Evolutionary conservation across 2,329 filamentous ascomycete genomes (phyloP).

Genomic region (Lasiodiplodia sp.): DNA sequence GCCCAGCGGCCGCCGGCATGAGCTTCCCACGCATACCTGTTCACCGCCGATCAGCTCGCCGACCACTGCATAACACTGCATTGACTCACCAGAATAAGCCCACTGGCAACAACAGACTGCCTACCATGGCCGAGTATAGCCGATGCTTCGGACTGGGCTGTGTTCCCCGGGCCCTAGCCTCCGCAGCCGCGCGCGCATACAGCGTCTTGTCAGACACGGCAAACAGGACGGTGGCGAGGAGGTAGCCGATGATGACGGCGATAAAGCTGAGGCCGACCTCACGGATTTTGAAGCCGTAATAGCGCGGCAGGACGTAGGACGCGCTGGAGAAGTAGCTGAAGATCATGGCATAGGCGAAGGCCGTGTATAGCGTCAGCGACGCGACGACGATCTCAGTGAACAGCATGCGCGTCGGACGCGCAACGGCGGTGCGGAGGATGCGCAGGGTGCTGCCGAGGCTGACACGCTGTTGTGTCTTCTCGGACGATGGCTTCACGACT

Average conservation of each 20-base stretch:
- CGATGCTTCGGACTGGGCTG: slow-evolving; percentile 62
- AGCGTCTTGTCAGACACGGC: slow-evolving; percentile 47
- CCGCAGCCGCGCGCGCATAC: slow-evolving; percentile 36
- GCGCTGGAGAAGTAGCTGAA: slow-evolving; percentile 48
- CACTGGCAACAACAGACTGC: slow-evolving; percentile 60
- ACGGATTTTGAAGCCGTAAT: slow-evolving; percentile 41
- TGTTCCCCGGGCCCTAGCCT: neutral
- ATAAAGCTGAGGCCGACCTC: slow-evolving; percentile 45
- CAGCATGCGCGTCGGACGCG: slow-evolving; percentile 61
- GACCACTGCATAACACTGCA: no score
- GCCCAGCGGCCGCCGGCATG: slow-evolving; percentile 57
- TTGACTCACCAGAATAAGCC: slow-evolving; percentile 62
- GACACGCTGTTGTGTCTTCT: no score
- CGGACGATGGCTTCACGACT: slow-evolving; percentile 38
- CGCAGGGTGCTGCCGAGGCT: no score
- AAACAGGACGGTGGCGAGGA: slow-evolving; percentile 39
- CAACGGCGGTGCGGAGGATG: slow-evolving; percentile 48
- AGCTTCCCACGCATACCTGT: slow-evolving; percentile 61
- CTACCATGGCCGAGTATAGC: slow-evolving; percentile 66
- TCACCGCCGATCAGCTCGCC: neutral
- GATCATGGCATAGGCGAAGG: slow-evolving; percentile 45
- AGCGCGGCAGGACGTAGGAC: slow-evolving; percentile 42
- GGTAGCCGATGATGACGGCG: slow-evolving; percentile 43
- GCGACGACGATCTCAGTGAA: slow-evolving; percentile 45
- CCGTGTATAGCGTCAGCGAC: slow-evolving; percentile 45